A percentile compares a stretch with the other conserved stretches of the same genome.
phyloP scores from a whole-genome alignment of 176 grass and related monocot genomes.

The Puya raimondii region DNA sequence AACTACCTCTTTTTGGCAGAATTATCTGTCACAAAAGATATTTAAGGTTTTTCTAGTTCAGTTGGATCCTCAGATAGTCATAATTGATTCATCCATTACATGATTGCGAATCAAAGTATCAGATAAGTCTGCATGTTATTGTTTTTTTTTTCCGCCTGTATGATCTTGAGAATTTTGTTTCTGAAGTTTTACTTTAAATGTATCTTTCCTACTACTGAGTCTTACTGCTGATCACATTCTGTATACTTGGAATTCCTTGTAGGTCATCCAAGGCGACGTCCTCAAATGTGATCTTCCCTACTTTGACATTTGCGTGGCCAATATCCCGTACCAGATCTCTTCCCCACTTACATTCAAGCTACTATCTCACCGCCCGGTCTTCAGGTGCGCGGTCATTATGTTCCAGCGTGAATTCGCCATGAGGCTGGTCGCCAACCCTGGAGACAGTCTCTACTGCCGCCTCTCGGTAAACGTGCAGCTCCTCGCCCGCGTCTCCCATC shows the following conservation, averaged over 20 bases:
- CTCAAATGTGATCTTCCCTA: constrained; percentile 91
- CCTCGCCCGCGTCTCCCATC: constrained; percentile 73
- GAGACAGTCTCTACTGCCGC: constrained; percentile 80
- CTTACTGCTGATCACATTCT: neutral
- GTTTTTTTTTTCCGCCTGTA: neutral
- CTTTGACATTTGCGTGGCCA: constrained; percentile 93
- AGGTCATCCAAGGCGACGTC: constrained; percentile 96
- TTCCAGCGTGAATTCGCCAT: constrained; percentile 91
- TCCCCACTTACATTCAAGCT: constrained; percentile 89
- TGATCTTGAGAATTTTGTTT: neutral
- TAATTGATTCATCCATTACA: too few relatives aligned
- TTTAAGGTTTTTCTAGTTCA: too few relatives aligned
- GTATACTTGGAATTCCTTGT: constrained; percentile 1
- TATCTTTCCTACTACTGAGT: neutral
- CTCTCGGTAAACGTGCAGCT: constrained; percentile 92
- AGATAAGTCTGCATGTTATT: neutral
- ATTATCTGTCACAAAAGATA: too few relatives aligned
- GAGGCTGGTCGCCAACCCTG: constrained; percentile 78
- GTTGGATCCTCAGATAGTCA: too few relatives aligned
- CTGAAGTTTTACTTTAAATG: neutral
- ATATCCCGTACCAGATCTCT: constrained; percentile 93
- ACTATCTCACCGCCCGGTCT: constrained; percentile 68
- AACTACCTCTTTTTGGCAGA: too few relatives aligned
- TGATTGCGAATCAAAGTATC: too few relatives aligned
- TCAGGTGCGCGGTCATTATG: constrained; percentile 95